phyloP scores from a whole-genome alignment of 192 early-diverging fungal genomes.

The Coemansia sp. region DNA sequence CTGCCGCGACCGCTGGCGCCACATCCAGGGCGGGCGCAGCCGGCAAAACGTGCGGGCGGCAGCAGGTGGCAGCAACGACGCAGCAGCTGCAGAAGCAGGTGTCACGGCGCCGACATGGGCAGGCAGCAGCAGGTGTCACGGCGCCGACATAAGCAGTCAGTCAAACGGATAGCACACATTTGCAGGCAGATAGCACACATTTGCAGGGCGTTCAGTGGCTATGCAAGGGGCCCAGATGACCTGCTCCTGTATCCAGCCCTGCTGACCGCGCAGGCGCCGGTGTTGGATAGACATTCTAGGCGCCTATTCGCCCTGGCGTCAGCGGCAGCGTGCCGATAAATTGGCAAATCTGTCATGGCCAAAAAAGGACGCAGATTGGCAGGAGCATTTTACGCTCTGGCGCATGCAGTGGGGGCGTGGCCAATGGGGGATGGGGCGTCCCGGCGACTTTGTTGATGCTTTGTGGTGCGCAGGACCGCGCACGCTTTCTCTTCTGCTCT shows the following conservation, averaged over 20 bases:
- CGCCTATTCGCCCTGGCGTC: not conserved
- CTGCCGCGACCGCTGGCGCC: constrained; percentile 54
- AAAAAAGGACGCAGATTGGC: not conserved
- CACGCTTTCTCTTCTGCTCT: not conserved
- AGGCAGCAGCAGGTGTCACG: not conserved
- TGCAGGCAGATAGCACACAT: too few species aligned
- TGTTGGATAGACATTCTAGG: not conserved
- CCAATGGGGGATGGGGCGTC: not conserved
- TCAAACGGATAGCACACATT: not conserved
- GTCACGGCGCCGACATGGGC: not conserved
- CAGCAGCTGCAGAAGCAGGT: not conserved
- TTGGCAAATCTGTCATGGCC: not conserved
- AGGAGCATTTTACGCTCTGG: not conserved
- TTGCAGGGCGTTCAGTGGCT: too few species aligned
- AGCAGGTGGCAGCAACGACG: not conserved
- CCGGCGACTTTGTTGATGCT: constrained; percentile 12
- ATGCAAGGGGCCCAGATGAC: too few species aligned
- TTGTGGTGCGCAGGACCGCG: not conserved
- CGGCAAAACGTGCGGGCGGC: not conserved
- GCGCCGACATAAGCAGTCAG: not conserved
- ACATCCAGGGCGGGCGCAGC: constrained; percentile 23
- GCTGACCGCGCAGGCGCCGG: not conserved
- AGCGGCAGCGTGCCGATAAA: not conserved
- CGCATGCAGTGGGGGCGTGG: not conserved
- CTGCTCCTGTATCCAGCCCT: not conserved